Evolutionary conservation across 495 filamentous ascomycete genomes (phyloP).

Genomic region (Annulohypoxylon moriforme): DNA sequence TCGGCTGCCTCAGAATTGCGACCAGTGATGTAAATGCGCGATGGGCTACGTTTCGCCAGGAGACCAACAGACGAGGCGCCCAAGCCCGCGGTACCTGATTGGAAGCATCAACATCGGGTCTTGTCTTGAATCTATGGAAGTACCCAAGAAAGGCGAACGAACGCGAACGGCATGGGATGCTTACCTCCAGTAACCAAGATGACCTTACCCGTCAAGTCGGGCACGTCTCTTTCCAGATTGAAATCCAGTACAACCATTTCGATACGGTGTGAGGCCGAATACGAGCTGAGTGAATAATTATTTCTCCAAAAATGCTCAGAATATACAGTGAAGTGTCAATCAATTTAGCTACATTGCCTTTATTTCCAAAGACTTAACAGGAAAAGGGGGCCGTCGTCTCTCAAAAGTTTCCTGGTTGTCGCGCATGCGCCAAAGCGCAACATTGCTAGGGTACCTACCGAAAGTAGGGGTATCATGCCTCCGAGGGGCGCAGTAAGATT

Average conservation of each 20-base stretch:
- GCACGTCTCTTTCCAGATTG: neutral
- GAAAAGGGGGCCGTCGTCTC: too few relatives aligned
- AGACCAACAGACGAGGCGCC: neutral
- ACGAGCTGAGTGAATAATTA: neutral
- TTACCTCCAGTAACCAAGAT: neutral
- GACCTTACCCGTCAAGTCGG: neutral
- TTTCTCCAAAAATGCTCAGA: too few relatives aligned
- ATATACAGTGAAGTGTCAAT: too few relatives aligned
- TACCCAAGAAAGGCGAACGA: neutral
- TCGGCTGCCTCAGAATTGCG: neutral
- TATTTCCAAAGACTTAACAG: too few relatives aligned
- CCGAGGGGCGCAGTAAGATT: too few relatives aligned
- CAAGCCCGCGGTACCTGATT: neutral
- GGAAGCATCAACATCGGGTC: neutral
- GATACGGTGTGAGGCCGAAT: neutral
- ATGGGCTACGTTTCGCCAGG: neutral
- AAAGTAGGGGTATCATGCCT: too few relatives aligned
- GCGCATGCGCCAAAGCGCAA: too few relatives aligned
- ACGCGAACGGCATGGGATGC: neutral
- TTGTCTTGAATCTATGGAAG: neutral
- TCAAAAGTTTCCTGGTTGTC: too few relatives aligned
- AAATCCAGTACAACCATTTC: neutral
- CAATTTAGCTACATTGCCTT: too few relatives aligned
- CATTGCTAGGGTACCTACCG: too few relatives aligned
- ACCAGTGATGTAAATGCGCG: neutral